phyloP scores from a whole-genome alignment of 2,329 filamentous ascomycete genomes.

The Cadophora sp. region DNA sequence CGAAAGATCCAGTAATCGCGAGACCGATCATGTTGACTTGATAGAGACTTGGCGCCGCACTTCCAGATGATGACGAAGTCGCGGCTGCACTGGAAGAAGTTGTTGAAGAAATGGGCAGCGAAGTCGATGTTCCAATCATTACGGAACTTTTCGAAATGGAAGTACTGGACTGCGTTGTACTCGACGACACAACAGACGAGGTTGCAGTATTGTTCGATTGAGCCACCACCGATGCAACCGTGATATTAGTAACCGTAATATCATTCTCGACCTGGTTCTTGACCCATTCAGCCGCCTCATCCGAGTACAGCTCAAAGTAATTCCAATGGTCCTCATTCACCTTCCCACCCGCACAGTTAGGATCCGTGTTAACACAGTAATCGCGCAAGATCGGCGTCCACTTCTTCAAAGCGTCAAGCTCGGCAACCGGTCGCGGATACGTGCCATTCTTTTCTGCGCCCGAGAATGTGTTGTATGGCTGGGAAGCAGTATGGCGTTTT shows the following conservation, averaged over 20 bases:
- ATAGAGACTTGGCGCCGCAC: not conserved
- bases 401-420: not conserved
- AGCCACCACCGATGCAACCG: not conserved
- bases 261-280: not conserved
- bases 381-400: conserved; percentile 38
- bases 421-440: not conserved
- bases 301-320: conserved; percentile 46
- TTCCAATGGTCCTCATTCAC: conserved; percentile 45
- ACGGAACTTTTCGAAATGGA: too few species aligned
- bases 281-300: conserved; percentile 14
- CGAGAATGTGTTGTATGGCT: conserved; percentile 2
- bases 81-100: not conserved
- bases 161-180: too few species aligned
- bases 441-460: not conserved
- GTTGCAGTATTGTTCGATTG: not conserved
- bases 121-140: not conserved
- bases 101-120: not conserved
- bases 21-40: not conserved
- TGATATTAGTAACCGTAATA: not conserved
- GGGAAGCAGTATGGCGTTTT: not conserved
- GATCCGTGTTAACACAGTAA: conserved; percentile 48
- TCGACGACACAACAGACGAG: too few species aligned
- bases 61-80: not conserved
- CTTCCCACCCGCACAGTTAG: conserved; percentile 49
- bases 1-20: not conserved